Conservation (phyloP, 2,329 filamentous ascomycete species). For the Hypoxylon sp. region DNA sequence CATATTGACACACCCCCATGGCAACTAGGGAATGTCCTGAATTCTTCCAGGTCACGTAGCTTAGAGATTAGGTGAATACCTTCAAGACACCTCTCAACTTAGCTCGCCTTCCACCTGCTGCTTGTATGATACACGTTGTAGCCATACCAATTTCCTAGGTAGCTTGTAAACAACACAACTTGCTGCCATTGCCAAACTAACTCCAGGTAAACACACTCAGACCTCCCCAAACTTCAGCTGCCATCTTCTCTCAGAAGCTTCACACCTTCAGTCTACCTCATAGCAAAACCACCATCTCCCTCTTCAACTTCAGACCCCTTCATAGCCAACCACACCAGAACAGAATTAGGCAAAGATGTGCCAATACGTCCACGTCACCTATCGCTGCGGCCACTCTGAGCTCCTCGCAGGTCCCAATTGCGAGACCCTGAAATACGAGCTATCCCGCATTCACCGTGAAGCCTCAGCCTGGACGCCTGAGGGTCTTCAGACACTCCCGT, state of each 20-base stretch:
- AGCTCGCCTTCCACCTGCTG: background rate
- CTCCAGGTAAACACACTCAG: background rate
- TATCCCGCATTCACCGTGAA: conserved; percentile 44
- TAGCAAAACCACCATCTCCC: background rate
- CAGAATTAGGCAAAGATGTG: conserved; percentile 43
- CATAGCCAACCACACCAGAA: background rate
- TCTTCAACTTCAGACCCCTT: background rate
- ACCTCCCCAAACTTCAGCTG: too few relatives aligned
- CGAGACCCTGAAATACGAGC: conserved; percentile 34
- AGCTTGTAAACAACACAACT: background rate
- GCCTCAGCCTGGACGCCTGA: conserved; percentile 42
- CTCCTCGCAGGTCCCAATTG: conserved; percentile 49
- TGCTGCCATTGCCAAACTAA: background rate
- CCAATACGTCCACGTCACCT: conserved; percentile 45
- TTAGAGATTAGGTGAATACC: background rate
- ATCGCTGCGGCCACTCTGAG: conserved; percentile 47
- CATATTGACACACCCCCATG: background rate
- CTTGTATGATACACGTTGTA: background rate
- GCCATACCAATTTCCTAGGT: background rate
- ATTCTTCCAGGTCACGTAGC: background rate
- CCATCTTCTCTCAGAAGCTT: too few relatives aligned
- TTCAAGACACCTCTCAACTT: background rate
- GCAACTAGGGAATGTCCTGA: background rate
- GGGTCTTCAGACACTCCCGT: conserved; percentile 35
- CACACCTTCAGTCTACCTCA: background rate